Base-by-base conservation (phyloP, 176 grass and related monocot species). In the Puya raimondii region DNA sequence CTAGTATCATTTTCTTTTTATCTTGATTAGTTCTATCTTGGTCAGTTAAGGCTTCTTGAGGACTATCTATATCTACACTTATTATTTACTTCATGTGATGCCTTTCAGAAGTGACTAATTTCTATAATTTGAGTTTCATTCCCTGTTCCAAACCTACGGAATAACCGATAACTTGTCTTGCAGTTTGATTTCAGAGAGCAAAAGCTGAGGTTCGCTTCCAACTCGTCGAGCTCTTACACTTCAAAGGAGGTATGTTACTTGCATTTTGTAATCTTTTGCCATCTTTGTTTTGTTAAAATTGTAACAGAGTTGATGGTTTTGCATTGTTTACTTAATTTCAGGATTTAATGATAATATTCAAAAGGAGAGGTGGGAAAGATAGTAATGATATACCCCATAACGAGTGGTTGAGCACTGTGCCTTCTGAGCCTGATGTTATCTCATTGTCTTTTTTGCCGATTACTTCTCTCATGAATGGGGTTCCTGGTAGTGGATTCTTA, bases 401-500 rank as follows among this genome's bases (percentile, higher is more conserved):
- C 29, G 86, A 92, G 74, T 97, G 93, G 93, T 63, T 97, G 67
- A 82, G 75, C 76, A 92, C 77, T 66, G 77, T 97, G 76, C 93
- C 92, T 69, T 48, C 65, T 70, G 74, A 90, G 72, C 93, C 93
- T 33, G 86, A 92, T 87, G 86, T 90, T 71, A 92, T 92, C 48
- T 92, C 84, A 50, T 92, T 97, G 93, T 90, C 93, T 53, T 97
- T 97, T 83, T 73, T 97, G 70, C 93, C 93, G 64, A 97, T 97
- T 76, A 92, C 93, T 74, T 97, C 93, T 77, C 77, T 97, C 25
- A 84, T 97, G 84, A 90, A 88, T 81, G 93, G 89, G 78, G 86
- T 97, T 72, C 93, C 89, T 81, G 93, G 93, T 59, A 90, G 89
- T 79, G 93, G 93, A 54, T 97, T 97, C 84, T 75, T 97, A 78